These are phyloP conservation scores for Cardamine chenopodiifolia DNA, from an alignment of 345 rosid genomes.

Conservation along the genomic window DNA sequence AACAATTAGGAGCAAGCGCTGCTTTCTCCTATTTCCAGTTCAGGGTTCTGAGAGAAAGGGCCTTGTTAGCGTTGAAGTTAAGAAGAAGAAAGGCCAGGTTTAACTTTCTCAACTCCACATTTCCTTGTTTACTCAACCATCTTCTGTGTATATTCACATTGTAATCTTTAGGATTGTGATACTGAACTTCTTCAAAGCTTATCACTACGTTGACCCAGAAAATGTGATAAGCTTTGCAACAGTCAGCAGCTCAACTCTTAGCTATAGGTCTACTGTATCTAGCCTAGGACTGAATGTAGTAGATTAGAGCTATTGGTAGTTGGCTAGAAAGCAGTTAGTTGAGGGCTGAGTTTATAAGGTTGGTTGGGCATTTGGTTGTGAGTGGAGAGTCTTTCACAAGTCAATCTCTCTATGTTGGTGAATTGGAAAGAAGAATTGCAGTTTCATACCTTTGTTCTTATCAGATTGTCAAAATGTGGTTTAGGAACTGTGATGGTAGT, in stretches of 20 bases:
- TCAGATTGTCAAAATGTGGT: background rate
- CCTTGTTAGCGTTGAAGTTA: conserved; percentile 83
- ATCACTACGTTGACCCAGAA: too few species aligned
- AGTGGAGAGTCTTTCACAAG: background rate
- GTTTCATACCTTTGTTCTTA: background rate
- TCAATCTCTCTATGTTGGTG: background rate
- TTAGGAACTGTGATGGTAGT: background rate
- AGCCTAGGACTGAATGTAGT: conserved; percentile 1
- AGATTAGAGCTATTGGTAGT: conserved; percentile 8
- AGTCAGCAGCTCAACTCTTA: background rate
- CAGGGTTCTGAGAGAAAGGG: conserved; percentile 89
- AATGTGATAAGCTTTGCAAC: conserved; percentile 1
- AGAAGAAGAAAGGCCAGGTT: conserved; percentile 94
- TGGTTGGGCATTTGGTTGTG: background rate
- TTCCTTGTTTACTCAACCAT: background rate
- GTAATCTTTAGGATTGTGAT: conserved; percentile 9
- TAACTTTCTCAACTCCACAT: conserved; percentile 26
- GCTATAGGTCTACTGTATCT: background rate
- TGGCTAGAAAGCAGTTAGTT: background rate
- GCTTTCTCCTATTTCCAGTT: conserved; percentile 86
- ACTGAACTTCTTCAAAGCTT: too few species aligned
- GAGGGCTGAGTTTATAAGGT: conserved; percentile 5
- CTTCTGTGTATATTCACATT: background rate
- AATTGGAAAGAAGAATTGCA: background rate
- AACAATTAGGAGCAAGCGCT: conserved; percentile 64